phyloP scores from a whole-genome alignment of 2,329 filamentous ascomycete species.

The Trichoderma semiorbis region DNA sequence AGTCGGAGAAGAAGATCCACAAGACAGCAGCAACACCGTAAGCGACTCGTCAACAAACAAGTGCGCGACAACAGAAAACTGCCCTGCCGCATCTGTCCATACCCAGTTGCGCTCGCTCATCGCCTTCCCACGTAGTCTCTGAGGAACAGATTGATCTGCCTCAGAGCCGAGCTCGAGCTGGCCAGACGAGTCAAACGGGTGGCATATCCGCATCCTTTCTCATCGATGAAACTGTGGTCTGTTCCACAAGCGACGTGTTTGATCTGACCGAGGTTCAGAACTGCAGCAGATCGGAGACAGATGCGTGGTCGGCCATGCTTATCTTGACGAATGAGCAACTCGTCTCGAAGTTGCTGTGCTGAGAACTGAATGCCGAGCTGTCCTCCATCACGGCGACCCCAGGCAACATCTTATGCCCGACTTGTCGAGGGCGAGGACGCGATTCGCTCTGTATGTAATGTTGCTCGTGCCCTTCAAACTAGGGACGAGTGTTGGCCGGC shows the following conservation, averaged over 20 bases:
- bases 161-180: background rate
- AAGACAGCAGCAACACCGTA: no score
- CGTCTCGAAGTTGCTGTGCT: background rate
- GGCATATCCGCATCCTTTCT: background rate
- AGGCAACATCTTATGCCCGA: slow-evolving; percentile 43
- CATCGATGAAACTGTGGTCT: background rate
- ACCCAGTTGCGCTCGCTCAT: background rate
- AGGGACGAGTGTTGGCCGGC: slow-evolving; percentile 45
- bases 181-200: background rate
- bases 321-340: background rate
- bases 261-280: background rate
- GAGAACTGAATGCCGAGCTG: slow-evolving; percentile 26
- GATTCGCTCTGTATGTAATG: slow-evolving; percentile 62
- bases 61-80: slow-evolving; percentile 5
- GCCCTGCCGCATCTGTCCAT: background rate
- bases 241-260: background rate
- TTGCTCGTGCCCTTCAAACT: slow-evolving; percentile 57
- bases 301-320: background rate
- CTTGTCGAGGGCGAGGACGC: slow-evolving; percentile 59
- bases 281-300: background rate
- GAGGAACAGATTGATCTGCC: background rate
- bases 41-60: background rate
- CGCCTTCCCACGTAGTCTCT: background rate
- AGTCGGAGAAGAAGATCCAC: background rate
- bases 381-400: slow-evolving; percentile 43